Conservation (phyloP, 225 moss, liverwort and hornwort genomes). For the Polytrichum formosum region DNA sequence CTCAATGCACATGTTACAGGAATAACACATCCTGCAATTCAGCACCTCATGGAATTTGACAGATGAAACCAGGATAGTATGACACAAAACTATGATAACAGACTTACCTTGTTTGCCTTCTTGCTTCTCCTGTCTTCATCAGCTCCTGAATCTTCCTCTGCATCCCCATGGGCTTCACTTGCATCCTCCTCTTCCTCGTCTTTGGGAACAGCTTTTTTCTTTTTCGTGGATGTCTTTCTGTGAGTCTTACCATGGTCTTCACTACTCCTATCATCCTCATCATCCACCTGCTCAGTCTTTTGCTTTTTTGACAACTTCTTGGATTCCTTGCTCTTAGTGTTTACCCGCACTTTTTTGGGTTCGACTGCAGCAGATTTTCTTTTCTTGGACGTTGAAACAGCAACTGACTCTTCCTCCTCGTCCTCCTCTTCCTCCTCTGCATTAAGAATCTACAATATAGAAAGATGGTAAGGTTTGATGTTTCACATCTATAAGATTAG, state of each 20-base stretch:
- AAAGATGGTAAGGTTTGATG: not conserved
- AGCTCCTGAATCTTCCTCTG: conserved; percentile 20
- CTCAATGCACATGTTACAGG: no score
- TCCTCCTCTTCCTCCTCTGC: conserved; percentile 5
- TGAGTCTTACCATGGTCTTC: conserved; percentile 5
- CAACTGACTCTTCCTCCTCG: conserved; percentile 24
- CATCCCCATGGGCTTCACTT: conserved; percentile 18
- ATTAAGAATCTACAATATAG: conserved; percentile 36
- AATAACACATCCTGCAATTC: no score
- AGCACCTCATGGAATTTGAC: no score
- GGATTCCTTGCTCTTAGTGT: conserved; percentile 27
- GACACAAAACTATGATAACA: no score
- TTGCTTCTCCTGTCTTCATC: conserved; percentile 36
- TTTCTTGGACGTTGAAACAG: conserved; percentile 22
- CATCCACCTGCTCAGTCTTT: conserved; percentile 9
- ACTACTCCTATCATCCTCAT: conserved; percentile 14
- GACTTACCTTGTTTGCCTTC: conserved; percentile 38
- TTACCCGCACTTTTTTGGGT: conserved; percentile 24
- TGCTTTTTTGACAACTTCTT: conserved; percentile 22
- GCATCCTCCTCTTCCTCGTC: not conserved
- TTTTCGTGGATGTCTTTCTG: no score
- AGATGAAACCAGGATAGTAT: no score
- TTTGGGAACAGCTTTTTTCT: no score
- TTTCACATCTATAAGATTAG: no score
- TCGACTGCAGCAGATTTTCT: conserved; percentile 27